Percentiles rank a stretch among this genome's conserved stretches.
Conservation (phyloP, 345 rosid genomes). For the Rhizophora apiculata region DNA sequence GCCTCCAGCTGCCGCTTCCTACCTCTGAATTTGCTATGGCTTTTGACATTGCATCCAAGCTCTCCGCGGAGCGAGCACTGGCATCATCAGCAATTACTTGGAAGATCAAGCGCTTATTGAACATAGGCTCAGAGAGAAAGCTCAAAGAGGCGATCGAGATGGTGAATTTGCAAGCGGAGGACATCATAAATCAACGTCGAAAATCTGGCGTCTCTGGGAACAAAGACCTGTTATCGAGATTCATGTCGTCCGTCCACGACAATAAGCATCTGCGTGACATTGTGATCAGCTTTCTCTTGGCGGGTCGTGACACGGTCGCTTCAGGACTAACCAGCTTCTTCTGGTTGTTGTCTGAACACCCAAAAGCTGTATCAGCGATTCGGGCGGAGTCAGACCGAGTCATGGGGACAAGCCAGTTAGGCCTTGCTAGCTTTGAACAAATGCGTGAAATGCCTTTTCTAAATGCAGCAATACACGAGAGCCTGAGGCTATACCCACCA, state of each 20-base stretch:
- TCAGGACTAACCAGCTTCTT: slow-evolving; percentile 51
- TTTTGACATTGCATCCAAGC: not conserved
- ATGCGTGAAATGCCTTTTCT: slow-evolving; percentile 53
- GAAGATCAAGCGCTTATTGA: not conserved
- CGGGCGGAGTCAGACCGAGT: slow-evolving; percentile 22
- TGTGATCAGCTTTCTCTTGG: slow-evolving; percentile 40
- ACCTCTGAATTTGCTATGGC: not conserved
- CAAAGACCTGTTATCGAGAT: not conserved
- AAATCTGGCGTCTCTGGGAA: not conserved
- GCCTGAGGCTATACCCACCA: slow-evolving; percentile 68
- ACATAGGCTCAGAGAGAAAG: not conserved
- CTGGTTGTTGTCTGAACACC: slow-evolving; percentile 43
- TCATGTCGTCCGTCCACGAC: not conserved
- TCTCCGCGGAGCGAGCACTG: not conserved
- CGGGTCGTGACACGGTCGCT: slow-evolving; percentile 57
- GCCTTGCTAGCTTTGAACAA: slow-evolving; percentile 29
- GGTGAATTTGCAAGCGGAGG: not conserved
- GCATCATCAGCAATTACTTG: not conserved
- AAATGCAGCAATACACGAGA: slow-evolving; percentile 54
- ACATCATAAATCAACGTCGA: not conserved
- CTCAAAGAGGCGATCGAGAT: not conserved
- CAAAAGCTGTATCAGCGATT: slow-evolving; percentile 36
- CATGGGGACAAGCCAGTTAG: slow-evolving; percentile 14
- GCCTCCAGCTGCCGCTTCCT: not conserved
- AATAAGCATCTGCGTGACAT: not conserved